These are phyloP conservation scores for Dacryopinax primogenitus DNA, from an alignment of 768 basidiomycete species.

Conservation along the genomic window DNA sequence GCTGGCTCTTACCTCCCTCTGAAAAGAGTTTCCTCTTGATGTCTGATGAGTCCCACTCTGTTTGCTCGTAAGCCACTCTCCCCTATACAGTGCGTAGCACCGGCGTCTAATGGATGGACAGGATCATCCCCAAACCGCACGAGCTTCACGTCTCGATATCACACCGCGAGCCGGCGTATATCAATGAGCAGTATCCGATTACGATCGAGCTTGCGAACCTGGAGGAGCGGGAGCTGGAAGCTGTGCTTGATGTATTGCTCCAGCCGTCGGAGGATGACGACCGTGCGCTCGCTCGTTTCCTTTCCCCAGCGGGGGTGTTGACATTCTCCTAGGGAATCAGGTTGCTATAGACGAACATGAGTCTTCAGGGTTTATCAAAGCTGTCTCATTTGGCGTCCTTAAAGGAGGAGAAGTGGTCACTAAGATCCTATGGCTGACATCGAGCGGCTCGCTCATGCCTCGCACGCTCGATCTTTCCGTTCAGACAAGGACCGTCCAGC, in stretches of 20 bases:
- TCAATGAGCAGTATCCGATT: conserved; percentile 73
- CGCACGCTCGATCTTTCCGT: conserved; percentile 72
- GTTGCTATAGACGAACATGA: conserved; percentile 49
- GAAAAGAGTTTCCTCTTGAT: conserved; percentile 5
- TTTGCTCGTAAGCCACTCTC: conserved; percentile 1
- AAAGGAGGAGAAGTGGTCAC: conserved; percentile 41
- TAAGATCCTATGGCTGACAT: conserved; percentile 53
- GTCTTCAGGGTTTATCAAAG: conserved; percentile 65
- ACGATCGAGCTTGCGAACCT: conserved; percentile 52
- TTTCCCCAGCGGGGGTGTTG: not conserved
- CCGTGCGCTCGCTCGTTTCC: conserved; percentile 32
- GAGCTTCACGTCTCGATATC: conserved; percentile 40
- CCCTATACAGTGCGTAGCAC: conserved; percentile 6
- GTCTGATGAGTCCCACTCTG: conserved; percentile 13
- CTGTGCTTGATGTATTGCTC: conserved; percentile 59
- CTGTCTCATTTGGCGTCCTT: conserved; percentile 51
- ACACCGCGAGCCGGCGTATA: conserved; percentile 56
- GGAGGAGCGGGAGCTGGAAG: conserved; percentile 56
- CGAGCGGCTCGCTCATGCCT: conserved; percentile 51
- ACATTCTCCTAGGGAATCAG: conserved; percentile 38
- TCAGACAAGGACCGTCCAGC: conserved; percentile 37
- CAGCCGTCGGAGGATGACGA: conserved; percentile 70
- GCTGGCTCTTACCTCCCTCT: not conserved
- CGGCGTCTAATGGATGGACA: conserved; percentile 13
- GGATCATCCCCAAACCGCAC: conserved; percentile 43